Base-by-base conservation (phyloP, 1,284 basidiomycete genomes). In the Ganoderma lucidum region DNA sequence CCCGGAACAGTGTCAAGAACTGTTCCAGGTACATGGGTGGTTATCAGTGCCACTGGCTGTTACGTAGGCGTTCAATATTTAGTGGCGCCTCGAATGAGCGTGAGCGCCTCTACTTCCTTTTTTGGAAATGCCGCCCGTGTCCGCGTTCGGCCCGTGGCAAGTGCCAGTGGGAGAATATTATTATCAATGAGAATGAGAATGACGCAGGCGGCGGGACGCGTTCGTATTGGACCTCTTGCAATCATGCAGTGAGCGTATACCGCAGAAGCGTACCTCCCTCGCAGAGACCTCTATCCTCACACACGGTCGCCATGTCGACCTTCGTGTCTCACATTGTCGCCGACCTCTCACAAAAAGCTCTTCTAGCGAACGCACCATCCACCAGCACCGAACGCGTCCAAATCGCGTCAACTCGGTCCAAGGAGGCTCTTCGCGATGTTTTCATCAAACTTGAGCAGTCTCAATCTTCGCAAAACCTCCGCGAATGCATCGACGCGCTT, bases 261-360 rank as follows among this genome's bases (percentile, higher is more conserved):
- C 8, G 28, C 12, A 55, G 14, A 51, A 28, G 35, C 35, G 8
- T 35, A 35, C 35, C 8, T 3, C 35, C 14, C 48, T 51, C 48
- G 45, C 23, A 10, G 14, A 32, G 9, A 58, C 17, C 15, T 44
- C 39, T 2, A 42, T 39, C 37, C 39, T 8, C 28, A n/a, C 39
- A 28, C 53, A 35, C 23, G 30, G 68, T 69, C 48, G 2, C 53
- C 19, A 80, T 80, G 79, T 75, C 78, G 39, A 77, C 75, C 5
- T 81, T 81, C 55, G 74, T 81, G 42, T 76, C 78, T 2, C 75
- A 80, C 55, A 66, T 82, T 23, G 75, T 77, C 44, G 72, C 73
- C 39, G 77, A 77, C 45, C 73, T 81, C 64, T 70, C 74, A 10
- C 64, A 61, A 62, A 79, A 69, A 65, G 67, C 70, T 62, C 69